phyloP scores from a whole-genome alignment of 2,329 filamentous ascomycete genomes.

The Coleophoma eucalyptorum region DNA sequence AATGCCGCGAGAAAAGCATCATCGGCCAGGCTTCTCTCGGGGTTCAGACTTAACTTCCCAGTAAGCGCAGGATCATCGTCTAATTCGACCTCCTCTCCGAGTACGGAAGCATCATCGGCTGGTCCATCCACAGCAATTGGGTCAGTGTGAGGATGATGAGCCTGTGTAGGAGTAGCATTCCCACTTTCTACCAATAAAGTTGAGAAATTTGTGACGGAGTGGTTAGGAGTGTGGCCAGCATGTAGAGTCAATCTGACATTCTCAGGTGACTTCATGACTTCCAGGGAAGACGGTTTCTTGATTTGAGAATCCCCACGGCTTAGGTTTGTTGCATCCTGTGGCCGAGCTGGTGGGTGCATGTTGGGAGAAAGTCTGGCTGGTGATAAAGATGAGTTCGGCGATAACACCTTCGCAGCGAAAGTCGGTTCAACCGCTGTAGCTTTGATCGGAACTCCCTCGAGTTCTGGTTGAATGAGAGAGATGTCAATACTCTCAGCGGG shows the following conservation, averaged over 20 bases:
- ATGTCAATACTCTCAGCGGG: slow-evolving; percentile 46
- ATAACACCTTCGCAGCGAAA: slow-evolving; percentile 24
- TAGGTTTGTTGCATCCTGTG: slow-evolving; percentile 5
- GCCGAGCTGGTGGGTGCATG: slow-evolving; percentile 10
- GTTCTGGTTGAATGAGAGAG: slow-evolving; percentile 50
- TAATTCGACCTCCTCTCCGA: slow-evolving; percentile 11
- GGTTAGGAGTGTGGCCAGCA: slow-evolving; percentile 60
- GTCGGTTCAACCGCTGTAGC: slow-evolving; percentile 41
- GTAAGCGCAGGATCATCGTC: slow-evolving; percentile 17
- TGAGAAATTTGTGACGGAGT: slow-evolving; percentile 48
- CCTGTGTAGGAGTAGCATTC: slow-evolving; percentile 22
- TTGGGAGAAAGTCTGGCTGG: slow-evolving; percentile 21
- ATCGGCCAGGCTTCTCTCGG: slow-evolving; percentile 13
- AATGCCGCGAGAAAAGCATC: slow-evolving; percentile 19
- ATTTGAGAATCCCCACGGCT: background rate
- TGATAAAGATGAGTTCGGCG: slow-evolving; percentile 15
- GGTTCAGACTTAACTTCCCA: slow-evolving; percentile 19
- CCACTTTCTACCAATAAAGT: slow-evolving; percentile 28
- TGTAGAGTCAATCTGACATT: slow-evolving; percentile 53
- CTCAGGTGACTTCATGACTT: slow-evolving; percentile 29
- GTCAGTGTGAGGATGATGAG: slow-evolving; percentile 4
- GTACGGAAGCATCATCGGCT: background rate
- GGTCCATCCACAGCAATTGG: background rate
- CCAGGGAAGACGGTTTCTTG: slow-evolving; percentile 9
- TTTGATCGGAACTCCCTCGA: slow-evolving; percentile 58